Evolutionary conservation across 163 green algal species (phyloP).

Genomic region (Coccomyxa subellipsoidea): DNA sequence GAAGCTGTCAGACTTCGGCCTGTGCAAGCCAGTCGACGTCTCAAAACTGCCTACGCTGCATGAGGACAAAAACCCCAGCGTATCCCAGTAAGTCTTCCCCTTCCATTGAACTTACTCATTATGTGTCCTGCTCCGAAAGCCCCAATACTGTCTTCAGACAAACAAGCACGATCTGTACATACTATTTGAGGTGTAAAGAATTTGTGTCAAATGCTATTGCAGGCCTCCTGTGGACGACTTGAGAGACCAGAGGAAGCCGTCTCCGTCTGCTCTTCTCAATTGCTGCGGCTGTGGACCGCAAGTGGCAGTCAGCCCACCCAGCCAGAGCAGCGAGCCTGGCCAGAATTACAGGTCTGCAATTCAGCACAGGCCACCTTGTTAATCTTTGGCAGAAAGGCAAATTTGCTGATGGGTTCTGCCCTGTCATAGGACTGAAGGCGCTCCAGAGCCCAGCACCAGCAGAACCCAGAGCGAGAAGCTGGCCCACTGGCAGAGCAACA

Average conservation of each 20-base stretch:
- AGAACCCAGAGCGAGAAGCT: constrained; percentile 57
- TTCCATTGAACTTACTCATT: neutral
- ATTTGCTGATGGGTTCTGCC: neutral
- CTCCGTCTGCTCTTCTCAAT: neutral
- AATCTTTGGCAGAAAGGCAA: neutral
- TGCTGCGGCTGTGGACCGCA: neutral
- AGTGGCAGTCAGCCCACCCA: neutral
- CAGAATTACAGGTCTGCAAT: neutral
- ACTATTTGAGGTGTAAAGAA: no score
- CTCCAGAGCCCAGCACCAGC: neutral
- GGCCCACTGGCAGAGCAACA: constrained; percentile 73
- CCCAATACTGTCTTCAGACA: no score
- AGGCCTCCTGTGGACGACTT: neutral
- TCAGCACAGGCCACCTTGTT: neutral
- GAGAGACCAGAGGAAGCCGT: neutral
- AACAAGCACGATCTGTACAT: no score
- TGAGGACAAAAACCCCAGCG: constrained; percentile 18
- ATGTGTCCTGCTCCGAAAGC: no score
- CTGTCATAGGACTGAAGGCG: neutral
- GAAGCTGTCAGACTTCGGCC: constrained; percentile 96
- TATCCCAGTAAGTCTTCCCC: neutral
- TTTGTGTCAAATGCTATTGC: neutral
- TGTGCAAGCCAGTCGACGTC: constrained; percentile 92
- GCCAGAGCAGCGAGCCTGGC: neutral
- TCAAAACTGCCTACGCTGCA: constrained; percentile 46